phyloP scores from a whole-genome alignment of 1,284 basidiomycete species.

The Pterula multifida region DNA sequence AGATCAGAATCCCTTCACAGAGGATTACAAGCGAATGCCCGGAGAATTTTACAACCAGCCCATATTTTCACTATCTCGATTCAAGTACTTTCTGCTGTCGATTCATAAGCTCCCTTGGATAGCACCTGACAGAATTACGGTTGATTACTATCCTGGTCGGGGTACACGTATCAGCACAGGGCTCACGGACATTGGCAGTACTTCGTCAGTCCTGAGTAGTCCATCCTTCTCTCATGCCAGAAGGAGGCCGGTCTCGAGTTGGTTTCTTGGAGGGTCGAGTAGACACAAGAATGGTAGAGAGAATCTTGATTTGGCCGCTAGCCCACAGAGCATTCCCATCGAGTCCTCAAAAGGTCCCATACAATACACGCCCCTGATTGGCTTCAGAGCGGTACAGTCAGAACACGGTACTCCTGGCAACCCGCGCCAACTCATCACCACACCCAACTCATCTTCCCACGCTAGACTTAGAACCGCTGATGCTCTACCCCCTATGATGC shows the following conservation, averaged over 20 bases:
- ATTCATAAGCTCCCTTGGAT: constrained; percentile 1
- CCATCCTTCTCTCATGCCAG: neutral
- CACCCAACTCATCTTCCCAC: neutral
- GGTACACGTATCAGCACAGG: neutral
- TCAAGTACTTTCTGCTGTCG: neutral
- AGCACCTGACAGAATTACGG: neutral
- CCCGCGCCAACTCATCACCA: neutral
- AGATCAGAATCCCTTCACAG: neutral
- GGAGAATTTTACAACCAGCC: neutral
- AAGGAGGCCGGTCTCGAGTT: neutral
- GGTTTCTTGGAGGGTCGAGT: neutral
- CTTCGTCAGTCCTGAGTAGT: neutral
- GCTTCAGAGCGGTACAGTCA: neutral
- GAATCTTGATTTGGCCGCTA: neutral
- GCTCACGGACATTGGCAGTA: neutral
- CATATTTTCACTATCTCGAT: neutral
- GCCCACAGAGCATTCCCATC: neutral
- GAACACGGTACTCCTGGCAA: neutral
- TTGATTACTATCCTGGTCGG: neutral
- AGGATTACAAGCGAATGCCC: neutral
- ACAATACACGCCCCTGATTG: neutral
- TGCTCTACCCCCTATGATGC: neutral
- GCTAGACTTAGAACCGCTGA: neutral
- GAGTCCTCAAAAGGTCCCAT: neutral
- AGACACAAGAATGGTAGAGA: neutral